These are phyloP conservation scores for Coemansia sp. DNA, from an alignment of 192 early-diverging fungal species.

Conservation along the genomic window DNA sequence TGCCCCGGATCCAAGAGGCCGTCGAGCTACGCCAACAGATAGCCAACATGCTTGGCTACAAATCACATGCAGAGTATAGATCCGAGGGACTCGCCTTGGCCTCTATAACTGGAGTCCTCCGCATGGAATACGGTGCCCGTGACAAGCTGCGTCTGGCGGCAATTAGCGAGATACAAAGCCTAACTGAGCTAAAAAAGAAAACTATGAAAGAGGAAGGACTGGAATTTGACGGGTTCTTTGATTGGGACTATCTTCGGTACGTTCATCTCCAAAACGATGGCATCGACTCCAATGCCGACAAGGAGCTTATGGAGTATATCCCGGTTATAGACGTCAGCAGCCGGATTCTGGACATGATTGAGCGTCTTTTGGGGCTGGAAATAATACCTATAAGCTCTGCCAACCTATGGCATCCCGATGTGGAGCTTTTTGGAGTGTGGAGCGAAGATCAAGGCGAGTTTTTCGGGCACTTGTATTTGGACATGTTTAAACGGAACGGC, in stretches of 20 bases:
- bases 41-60: slow-evolving; percentile 57
- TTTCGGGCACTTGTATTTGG: slow-evolving; percentile 62
- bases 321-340: no score
- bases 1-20: slow-evolving; percentile 50
- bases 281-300: slow-evolving; percentile 56
- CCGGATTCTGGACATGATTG: no score
- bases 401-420: slow-evolving; percentile 67
- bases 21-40: slow-evolving; percentile 39
- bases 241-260: slow-evolving; percentile 68
- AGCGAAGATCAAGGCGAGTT: slow-evolving; percentile 51
- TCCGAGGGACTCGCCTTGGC: slow-evolving; percentile 72
- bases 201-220: slow-evolving; percentile 19
- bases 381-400: no score
- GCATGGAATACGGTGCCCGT: slow-evolving; percentile 16
- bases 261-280: slow-evolving; percentile 54
- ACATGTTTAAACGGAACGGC: slow-evolving; percentile 62
- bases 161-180: slow-evolving; percentile 43
- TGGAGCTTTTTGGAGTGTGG: slow-evolving; percentile 60
- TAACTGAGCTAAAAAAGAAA: slow-evolving; percentile 45
- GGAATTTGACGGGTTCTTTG: slow-evolving; percentile 27
- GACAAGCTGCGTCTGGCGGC: slow-evolving; percentile 46
- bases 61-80: slow-evolving; percentile 55
- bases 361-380: no score
- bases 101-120: slow-evolving; percentile 48
- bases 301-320: slow-evolving; percentile 61